Conservation (phyloP, 495 filamentous ascomycete species). For the Cudoniella acicularis region DNA sequence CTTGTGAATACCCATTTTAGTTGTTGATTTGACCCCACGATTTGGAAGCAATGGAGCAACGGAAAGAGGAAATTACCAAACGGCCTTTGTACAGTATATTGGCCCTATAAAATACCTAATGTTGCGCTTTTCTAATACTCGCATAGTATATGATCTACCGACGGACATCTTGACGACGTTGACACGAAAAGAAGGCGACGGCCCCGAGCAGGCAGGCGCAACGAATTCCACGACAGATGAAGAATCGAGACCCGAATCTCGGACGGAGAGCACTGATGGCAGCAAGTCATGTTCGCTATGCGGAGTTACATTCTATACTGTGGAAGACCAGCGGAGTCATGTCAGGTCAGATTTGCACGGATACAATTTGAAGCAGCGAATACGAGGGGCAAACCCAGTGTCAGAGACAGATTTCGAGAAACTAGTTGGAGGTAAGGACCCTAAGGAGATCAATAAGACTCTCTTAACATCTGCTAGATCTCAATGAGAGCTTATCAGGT, state of each 20-base stretch:
- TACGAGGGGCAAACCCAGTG: conserved; percentile 64
- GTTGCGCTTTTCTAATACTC: conserved; percentile 11
- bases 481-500: conserved; percentile 90
- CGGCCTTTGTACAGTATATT: conserved; percentile 60
- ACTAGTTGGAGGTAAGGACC: conserved; percentile 55
- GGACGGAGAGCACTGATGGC: conserved; percentile 39
- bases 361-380: conserved; percentile 90
- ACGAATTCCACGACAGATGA: conserved; percentile 30
- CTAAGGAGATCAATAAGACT: neutral
- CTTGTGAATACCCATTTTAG: no score
- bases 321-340: conserved; percentile 82
- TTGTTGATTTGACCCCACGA: neutral
- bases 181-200: conserved; percentile 43
- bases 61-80: conserved; percentile 53
- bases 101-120: neutral
- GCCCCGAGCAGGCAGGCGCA: conserved; percentile 3
- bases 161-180: conserved; percentile 70
- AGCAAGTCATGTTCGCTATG: conserved; percentile 83
- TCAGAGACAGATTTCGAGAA: conserved; percentile 79
- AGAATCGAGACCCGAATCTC: conserved; percentile 27
- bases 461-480: conserved; percentile 35
- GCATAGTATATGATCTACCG: conserved; percentile 81
- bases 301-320: conserved; percentile 59
- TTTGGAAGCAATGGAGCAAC: conserved; percentile 29
- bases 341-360: conserved; percentile 87